Conservation (phyloP, 192 early-diverging fungal species). For the Coemansia sp. region DNA sequence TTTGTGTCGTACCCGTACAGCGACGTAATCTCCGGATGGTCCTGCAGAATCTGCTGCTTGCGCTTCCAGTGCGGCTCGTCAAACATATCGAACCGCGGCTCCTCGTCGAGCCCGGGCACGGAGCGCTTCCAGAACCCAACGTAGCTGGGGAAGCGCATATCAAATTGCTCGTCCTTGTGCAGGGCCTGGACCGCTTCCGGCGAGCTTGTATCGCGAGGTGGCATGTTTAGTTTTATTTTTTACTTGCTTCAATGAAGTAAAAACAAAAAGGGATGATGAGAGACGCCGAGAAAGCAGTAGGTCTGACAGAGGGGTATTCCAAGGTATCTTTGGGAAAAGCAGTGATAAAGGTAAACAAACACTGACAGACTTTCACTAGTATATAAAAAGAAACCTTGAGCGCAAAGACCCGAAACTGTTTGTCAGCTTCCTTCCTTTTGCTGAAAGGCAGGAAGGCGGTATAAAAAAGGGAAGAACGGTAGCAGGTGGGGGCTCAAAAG, state of each 20-base stretch:
- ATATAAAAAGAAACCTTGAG: too few relatives aligned
- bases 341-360: not conserved
- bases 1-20: conserved; percentile 83
- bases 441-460: not conserved
- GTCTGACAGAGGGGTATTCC: not conserved
- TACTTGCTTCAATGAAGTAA: not conserved
- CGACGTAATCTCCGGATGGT: conserved; percentile 85
- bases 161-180: conserved; percentile 56
- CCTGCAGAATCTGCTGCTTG: conserved; percentile 81
- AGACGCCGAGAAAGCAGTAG: conserved; percentile 6
- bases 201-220: conserved; percentile 30
- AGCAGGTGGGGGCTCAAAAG: not conserved
- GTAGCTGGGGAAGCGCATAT: conserved; percentile 77
- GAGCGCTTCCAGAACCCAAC: conserved; percentile 84
- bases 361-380: not conserved
- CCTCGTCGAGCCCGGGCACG: conserved; percentile 70
- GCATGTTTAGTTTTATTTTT: conserved; percentile 22
- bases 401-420: not conserved
- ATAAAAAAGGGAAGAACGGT: not conserved
- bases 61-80: conserved; percentile 96
- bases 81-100: conserved; percentile 79
- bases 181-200: conserved; percentile 34
- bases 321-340: not conserved
- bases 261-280: not conserved
- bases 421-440: not conserved